Evolutionary conservation across 805 yeast genomes (phyloP).

Genomic region (Schizosaccharomyces japonicus): DNA sequence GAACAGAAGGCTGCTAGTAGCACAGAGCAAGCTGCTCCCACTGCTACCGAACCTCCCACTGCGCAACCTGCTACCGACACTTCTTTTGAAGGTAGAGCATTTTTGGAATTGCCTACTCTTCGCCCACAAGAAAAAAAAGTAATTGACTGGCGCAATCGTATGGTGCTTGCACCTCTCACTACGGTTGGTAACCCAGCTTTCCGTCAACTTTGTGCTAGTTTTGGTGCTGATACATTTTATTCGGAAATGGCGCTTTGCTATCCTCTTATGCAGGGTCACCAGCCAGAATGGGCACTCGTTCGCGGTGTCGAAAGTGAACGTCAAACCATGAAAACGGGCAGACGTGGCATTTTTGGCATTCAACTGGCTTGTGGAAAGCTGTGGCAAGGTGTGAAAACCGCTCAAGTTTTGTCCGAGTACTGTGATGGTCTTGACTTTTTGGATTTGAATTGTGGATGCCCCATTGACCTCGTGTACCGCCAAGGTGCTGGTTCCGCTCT

Average conservation of each 20-base stretch:
- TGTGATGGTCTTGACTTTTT: conserved; percentile 21
- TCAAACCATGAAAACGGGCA: background rate
- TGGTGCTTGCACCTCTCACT: conserved; percentile 75
- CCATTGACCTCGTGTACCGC: conserved; percentile 78
- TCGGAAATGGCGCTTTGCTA: conserved; percentile 82
- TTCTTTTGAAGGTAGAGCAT: conserved; percentile 20
- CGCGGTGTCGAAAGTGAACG: conserved; percentile 62
- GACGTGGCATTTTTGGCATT: conserved; percentile 68
- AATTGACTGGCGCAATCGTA: conserved; percentile 3
- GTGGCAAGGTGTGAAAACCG: conserved; percentile 82
- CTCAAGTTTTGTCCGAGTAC: conserved; percentile 39
- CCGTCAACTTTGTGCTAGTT: conserved; percentile 68
- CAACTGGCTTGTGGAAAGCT: conserved; percentile 81
- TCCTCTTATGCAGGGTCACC: conserved; percentile 71
- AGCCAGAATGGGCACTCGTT: conserved; percentile 93
- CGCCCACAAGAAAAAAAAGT: conserved; percentile 49
- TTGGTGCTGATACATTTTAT: conserved; percentile 84
- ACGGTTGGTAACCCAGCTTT: conserved; percentile 94
- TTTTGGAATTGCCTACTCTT: conserved; percentile 45
- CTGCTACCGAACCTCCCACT: background rate
- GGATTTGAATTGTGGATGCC: conserved; percentile 90
- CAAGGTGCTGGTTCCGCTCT: conserved; percentile 92
- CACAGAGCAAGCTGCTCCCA: conserved; percentile 11
- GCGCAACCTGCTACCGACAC: background rate
- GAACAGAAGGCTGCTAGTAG: conserved; percentile 6